A percentile compares a stretch with the other conserved stretches of the same genome.
Conservation (phyloP, 2,329 filamentous ascomycete species). For the Trichophaea hybrida region DNA sequence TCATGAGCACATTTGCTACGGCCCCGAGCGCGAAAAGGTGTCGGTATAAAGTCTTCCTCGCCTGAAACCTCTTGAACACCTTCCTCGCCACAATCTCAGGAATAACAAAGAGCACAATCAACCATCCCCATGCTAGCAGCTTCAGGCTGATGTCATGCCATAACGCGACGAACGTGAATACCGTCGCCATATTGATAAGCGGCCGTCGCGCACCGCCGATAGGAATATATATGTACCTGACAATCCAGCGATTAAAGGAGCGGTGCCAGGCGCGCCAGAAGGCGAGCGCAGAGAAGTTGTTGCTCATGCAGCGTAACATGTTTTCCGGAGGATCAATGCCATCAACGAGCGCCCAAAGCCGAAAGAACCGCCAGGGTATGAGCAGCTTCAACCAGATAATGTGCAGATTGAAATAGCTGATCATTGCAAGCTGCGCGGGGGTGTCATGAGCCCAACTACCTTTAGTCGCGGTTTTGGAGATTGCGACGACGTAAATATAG, state of each 20-base stretch:
- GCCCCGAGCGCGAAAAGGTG: constrained; percentile 67
- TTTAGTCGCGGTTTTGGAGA: constrained; percentile 57
- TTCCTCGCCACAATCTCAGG: constrained; percentile 63
- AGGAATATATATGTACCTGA: constrained; percentile 87
- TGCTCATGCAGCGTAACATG: constrained; percentile 89
- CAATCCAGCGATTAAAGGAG: constrained; percentile 84
- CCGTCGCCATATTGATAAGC: constrained; percentile 60
- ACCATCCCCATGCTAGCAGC: constrained; percentile 90
- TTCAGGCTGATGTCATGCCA: constrained; percentile 95
- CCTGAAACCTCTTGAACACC: constrained; percentile 67
- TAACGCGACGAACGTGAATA: constrained; percentile 92
- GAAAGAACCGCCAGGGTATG: constrained; percentile 95
- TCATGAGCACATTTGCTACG: constrained; percentile 76
- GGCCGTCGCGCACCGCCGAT: constrained; percentile 58
- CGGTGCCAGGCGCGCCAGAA: constrained; percentile 98
- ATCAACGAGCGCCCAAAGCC: constrained; percentile 84
- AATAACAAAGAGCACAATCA: constrained; percentile 83
- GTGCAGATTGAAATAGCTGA: constrained; percentile 92
- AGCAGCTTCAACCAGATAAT: constrained; percentile 97
- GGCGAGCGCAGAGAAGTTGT: constrained; percentile 79
- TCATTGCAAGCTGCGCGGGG: constrained; percentile 70
- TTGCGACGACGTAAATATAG: constrained; percentile 85
- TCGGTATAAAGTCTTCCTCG: constrained; percentile 56
- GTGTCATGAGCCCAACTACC: constrained; percentile 62
- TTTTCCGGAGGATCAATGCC: constrained; percentile 93